Percentiles rank a stretch among this genome's conserved stretches.
Conservation (phyloP, 768 basidiomycete species). For the Galerina marginata region DNA sequence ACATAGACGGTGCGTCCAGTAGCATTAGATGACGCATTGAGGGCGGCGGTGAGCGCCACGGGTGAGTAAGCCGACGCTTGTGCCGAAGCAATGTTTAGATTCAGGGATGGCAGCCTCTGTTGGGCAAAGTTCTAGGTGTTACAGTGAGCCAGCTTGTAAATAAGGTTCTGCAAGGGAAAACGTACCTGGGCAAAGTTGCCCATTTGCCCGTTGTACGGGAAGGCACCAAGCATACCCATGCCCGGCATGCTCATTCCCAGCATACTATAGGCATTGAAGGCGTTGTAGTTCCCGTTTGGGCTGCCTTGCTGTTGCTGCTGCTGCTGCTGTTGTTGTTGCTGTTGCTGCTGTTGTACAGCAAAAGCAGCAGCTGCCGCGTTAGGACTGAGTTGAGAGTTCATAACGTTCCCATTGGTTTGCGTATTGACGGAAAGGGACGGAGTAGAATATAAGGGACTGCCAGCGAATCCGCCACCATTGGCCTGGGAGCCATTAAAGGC, state of each 20-base stretch:
- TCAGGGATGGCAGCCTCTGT: constrained; percentile 69
- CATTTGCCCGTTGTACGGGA: constrained; percentile 76
- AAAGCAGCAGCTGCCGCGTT: constrained; percentile 63
- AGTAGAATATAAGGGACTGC: constrained; percentile 74
- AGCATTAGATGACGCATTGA: constrained; percentile 67
- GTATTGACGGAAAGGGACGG: constrained; percentile 75
- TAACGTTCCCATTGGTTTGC: constrained; percentile 53
- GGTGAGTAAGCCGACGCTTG: constrained; percentile 77
- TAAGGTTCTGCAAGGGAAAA: constrained; percentile 9
- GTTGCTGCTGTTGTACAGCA: constrained; percentile 50
- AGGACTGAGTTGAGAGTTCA: constrained; percentile 70
- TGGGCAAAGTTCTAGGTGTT: constrained; percentile 47
- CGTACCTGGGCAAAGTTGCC: constrained; percentile 70
- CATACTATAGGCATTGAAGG: constrained; percentile 76
- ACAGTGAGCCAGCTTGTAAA: constrained; percentile 5
- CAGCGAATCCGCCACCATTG: constrained; percentile 49
- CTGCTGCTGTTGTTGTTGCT: constrained; percentile 49
- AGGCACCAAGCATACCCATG: constrained; percentile 74
- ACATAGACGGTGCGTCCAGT: constrained; percentile 95
- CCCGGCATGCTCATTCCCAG: constrained; percentile 80
- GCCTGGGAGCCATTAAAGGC: constrained; percentile 56
- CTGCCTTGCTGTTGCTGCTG: constrained; percentile 46
- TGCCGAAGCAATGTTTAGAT: constrained; percentile 70
- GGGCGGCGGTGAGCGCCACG: constrained; percentile 74
- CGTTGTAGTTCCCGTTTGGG: constrained; percentile 57